phyloP scores from a whole-genome alignment of 176 grass and related monocot species.

The Bolboschoenus planiculmis region DNA sequence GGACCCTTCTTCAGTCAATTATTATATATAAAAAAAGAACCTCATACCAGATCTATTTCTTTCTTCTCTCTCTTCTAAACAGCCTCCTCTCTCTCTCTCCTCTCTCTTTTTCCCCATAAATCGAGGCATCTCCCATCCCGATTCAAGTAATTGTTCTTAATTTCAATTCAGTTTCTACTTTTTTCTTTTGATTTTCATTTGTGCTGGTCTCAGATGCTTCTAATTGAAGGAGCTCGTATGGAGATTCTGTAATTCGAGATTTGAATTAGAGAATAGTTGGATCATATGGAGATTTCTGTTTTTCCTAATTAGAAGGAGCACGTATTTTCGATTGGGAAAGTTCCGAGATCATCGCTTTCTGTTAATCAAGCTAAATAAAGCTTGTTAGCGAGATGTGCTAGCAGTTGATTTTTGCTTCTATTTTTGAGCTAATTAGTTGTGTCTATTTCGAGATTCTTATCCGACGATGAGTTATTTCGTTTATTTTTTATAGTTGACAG shows the following conservation, averaged over 20 bases:
- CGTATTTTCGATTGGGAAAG: not conserved
- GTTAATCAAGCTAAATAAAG: not conserved
- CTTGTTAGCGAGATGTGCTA: too few relatives aligned
- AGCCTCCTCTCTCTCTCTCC: not conserved
- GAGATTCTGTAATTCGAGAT: not conserved
- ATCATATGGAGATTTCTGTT: not conserved
- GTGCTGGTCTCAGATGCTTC: not conserved
- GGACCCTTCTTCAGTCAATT: constrained; percentile 14
- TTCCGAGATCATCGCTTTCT: not conserved
- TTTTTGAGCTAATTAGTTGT: not conserved
- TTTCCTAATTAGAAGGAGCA: not conserved
- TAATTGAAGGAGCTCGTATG: not conserved
- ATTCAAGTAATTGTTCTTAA: not conserved
- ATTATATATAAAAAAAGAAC: not conserved
- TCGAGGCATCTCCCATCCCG: constrained; percentile 9
- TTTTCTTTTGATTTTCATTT: not conserved
- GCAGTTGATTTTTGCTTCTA: not conserved
- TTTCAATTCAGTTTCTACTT: not conserved
- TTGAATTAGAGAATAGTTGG: not conserved
- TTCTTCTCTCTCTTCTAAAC: not conserved
- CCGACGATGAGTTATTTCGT: not conserved
- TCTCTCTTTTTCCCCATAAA: not conserved
- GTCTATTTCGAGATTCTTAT: not conserved
- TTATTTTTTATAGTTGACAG: not conserved
- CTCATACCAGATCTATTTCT: constrained; percentile 6